A percentile compares a stretch with the other conserved stretches of the same genome.
These are phyloP conservation scores for Ehretia macrophylla DNA, from an alignment of 257 asterid species.

Conservation along the genomic window DNA sequence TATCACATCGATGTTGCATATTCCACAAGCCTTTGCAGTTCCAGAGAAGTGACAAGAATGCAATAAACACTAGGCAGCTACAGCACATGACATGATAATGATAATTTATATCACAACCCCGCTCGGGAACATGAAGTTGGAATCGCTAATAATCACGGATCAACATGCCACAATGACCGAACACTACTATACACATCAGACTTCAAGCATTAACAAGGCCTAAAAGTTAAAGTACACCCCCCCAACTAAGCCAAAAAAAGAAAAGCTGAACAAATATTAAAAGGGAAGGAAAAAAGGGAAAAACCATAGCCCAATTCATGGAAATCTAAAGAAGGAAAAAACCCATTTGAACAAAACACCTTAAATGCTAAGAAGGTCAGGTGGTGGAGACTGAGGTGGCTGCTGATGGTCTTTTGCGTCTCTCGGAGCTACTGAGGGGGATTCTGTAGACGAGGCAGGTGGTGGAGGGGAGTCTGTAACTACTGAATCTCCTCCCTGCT, in stretches of 20 bases:
- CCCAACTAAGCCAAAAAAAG: background rate
- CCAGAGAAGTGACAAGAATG: background rate
- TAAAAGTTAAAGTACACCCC: conserved; percentile 2
- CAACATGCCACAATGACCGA: too few species aligned
- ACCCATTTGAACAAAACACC: background rate
- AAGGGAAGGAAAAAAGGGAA: background rate
- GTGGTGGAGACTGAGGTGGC: conserved; percentile 28
- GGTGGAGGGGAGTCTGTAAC: conserved; percentile 26
- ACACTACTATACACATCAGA: background rate
- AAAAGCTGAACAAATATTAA: conserved; percentile 3
- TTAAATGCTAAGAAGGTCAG: conserved; percentile 47
- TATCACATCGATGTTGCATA: background rate
- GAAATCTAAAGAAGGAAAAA: background rate
- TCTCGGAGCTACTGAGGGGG: conserved; percentile 23
- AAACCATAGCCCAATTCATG: conserved; percentile 4
- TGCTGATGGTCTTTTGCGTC: conserved; percentile 14
- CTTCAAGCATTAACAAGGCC: too few species aligned
- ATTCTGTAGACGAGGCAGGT: conserved; percentile 46
- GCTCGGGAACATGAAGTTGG: too few species aligned
- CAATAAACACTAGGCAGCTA: background rate
- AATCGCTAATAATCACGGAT: too few species aligned
- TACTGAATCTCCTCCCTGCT: conserved; percentile 36
- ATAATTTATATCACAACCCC: too few species aligned
- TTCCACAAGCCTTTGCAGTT: background rate
- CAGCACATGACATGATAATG: background rate